Evolutionary conservation across 495 filamentous ascomycete genomes (phyloP), one percentile per base, ranked within the genome.

Genomic region (Thermochaetoides thermophila): DNA sequence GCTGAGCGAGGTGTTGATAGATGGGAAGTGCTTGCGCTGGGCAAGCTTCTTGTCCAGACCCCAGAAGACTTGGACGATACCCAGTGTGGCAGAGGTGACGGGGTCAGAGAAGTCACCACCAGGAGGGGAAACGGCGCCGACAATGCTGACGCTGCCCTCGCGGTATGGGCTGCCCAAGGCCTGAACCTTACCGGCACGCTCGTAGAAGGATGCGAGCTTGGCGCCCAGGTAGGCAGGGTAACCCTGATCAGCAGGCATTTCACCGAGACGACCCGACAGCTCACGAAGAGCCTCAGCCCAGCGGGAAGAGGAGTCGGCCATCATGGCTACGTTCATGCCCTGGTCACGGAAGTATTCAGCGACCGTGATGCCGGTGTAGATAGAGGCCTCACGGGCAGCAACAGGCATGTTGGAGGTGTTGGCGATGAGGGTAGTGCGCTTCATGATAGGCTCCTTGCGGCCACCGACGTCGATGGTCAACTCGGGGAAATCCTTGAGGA

Each of bases 341-440:
- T 95, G 86, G 50, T 99, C 89, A 57, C 89, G 79, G 73, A 95
- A 95, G 55, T 99, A 97, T 58, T 97, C 87, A 27, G 91, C 84
- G 6, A 96, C 78, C 2, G 89, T 96, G 45, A 96, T 96, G 55
- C 91, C 89, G 21, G 89, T 99, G 62, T 96, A 99, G 52, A 99
- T 99, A 28, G 89, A 99, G 38, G 89, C 89, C 58, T 99, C 89
- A 63, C 89, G 85, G 32, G 89, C 89, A 37, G 89, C 89, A 50
- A 99, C 89, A 42, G 89, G 89, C 89, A 99, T 99, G 67, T 99
- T 99, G 38, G 89, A 99, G 17, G 89, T 99, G 57, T 99, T 99
- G 50, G 89, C 89, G 54, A 99, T 95, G 33, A 99, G 70, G 26
- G 84, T 86, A 32, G 89, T 96, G 48, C 89, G 91, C 73, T 96